Evolutionary conservation across 2,329 filamentous ascomycete species (phyloP), one percentile per base, ranked within the genome.

Genomic region (Fusarium sp.): DNA sequence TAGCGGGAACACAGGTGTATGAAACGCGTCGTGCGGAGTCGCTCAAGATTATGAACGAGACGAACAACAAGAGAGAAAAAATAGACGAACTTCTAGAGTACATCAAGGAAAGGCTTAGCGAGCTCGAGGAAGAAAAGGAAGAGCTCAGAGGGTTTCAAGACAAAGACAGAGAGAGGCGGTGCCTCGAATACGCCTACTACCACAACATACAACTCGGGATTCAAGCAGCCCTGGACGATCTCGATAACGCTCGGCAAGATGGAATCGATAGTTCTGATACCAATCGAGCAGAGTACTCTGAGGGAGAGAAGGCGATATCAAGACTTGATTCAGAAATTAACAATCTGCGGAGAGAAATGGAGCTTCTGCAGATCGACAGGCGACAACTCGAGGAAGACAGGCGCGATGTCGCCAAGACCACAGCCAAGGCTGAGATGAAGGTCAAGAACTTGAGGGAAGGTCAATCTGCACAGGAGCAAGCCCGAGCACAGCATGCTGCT

Each of bases 1-100:
- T 99, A n/a, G 96, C 96, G 1, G 96, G 96, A 69, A 99, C 96
- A 11, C 94, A 98, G 77, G 94, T 98, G 46, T 99, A 99, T 82
- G 96, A 99, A 82, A 92, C 93, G 57, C 92, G 95, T 61, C 90
- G 97, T 68, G 88, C 93, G 32, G 95, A 99, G 81, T 97, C 94
- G 48, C 84, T 97, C 73, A 98, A 97, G 83, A 97, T 99, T 76
- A 97, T 99, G 93, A 90, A 91, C 69, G 96, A 99, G 74, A 98
- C 96, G 18, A 94, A 95, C 81, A 97, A 94, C 82, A 98, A 98
- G 84, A 91, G 94, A 69, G 87, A 91, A 48, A 98, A 98, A 83
- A 98, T 98, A 67, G 96, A 99, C 78, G 94, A 97, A 78, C 86
- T 97, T 15, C 88, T 99, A 15, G 90, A 92, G 57, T 97, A 96